Conservation (phyloP, 441 rosid species). For the Gossypium gossypioides region DNA sequence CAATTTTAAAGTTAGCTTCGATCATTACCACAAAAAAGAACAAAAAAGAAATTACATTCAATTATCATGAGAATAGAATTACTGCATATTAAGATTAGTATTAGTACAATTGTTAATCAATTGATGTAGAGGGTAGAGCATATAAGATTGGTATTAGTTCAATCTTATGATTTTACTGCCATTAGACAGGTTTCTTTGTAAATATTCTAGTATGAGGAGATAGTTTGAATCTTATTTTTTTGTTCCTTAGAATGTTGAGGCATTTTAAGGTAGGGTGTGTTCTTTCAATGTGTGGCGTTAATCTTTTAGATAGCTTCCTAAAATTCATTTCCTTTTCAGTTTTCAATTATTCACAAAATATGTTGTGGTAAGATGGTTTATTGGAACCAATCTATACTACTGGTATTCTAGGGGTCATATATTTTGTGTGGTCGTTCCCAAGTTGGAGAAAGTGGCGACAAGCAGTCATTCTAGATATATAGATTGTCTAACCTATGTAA, state of each 20-base stretch:
- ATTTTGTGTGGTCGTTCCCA: neutral
- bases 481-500: neutral
- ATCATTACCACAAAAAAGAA: neutral
- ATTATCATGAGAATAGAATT: neutral
- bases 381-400: neutral
- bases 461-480: neutral
- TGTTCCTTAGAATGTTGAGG: neutral
- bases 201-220: neutral
- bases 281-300: neutral
- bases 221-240: neutral
- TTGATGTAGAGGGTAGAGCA: neutral
- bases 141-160: neutral
- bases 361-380: slow-evolving; percentile 4
- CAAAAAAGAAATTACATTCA: neutral
- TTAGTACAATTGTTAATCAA: neutral
- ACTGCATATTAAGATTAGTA: neutral
- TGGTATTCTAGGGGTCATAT: neutral
- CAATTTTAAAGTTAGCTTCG: neutral
- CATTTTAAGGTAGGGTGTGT: neutral
- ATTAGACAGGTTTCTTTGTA: neutral
- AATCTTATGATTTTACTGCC: slow-evolving; percentile 5
- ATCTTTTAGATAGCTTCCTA: neutral
- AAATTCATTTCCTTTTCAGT: neutral
- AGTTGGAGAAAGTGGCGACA: neutral
- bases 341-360: neutral